A percentile compares a stretch with the other conserved stretches of the same genome.
These are phyloP conservation scores for Trametes villosa DNA, from an alignment of 768 basidiomycete species.

Conservation along the genomic window DNA sequence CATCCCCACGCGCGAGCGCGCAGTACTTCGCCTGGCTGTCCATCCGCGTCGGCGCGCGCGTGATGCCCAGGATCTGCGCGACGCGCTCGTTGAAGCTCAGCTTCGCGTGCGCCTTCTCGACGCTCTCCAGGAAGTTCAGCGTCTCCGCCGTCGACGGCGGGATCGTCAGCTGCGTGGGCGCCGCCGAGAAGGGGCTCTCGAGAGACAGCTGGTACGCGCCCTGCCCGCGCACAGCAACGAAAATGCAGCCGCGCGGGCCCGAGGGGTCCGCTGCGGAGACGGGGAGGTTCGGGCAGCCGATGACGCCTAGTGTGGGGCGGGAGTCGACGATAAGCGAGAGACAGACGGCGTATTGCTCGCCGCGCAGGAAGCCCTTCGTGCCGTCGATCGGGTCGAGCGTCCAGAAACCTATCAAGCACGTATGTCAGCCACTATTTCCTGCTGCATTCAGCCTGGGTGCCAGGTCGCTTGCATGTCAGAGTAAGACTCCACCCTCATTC, in stretches of 20 bases:
- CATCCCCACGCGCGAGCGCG: constrained; percentile 84
- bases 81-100: constrained; percentile 80
- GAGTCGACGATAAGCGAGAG: constrained; percentile 57
- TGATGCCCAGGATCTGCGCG: constrained; percentile 66
- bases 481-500: too few relatives aligned
- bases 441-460: too few relatives aligned
- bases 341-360: constrained; percentile 66
- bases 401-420: constrained; percentile 43
- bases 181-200: constrained; percentile 47
- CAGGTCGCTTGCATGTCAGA: too few relatives aligned
- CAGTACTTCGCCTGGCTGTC: constrained; percentile 95
- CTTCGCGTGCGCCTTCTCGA: constrained; percentile 91
- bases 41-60: constrained; percentile 75
- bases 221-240: constrained; percentile 85
- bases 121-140: constrained; percentile 84
- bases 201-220: too few relatives aligned
- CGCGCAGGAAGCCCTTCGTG: constrained; percentile 63
- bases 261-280: constrained; percentile 55
- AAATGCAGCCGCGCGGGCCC: constrained; percentile 76
- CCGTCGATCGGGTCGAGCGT: constrained; percentile 59
- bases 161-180: constrained; percentile 57
- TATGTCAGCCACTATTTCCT: too few relatives aligned
- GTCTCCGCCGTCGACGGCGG: constrained; percentile 49
- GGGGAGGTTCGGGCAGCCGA: constrained; percentile 84
- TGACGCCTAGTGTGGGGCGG: constrained; percentile 56